phyloP scores from a whole-genome alignment of 1,139 yeast species.

The Debaryomyces psychrophilus region DNA sequence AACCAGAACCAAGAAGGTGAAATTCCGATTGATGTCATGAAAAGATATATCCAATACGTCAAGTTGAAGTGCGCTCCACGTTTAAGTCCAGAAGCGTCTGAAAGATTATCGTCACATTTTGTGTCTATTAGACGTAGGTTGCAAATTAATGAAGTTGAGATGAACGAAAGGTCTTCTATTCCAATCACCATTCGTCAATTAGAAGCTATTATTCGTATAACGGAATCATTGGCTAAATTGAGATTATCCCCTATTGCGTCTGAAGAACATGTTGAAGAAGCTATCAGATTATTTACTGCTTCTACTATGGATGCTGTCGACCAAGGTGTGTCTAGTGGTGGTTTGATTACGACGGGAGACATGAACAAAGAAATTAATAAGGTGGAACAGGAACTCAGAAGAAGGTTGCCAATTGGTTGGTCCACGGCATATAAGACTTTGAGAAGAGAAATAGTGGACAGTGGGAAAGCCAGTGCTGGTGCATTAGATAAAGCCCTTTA shows the following conservation, averaged over 20 bases:
- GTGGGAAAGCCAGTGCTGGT: constrained; percentile 63
- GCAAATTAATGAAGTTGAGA: constrained; percentile 76
- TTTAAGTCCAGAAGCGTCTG: constrained; percentile 86
- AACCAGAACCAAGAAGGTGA: constrained; percentile 70
- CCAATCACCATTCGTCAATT: constrained; percentile 97
- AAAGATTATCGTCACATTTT: constrained; percentile 89
- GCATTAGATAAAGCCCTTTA: constrained; percentile 85
- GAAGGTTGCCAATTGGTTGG: constrained; percentile 96
- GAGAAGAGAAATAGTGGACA: constrained; percentile 79
- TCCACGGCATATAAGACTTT: constrained; percentile 87
- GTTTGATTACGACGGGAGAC: constrained; percentile 48
- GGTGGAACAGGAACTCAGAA: constrained; percentile 83
- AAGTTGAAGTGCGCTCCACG: constrained; percentile 92
- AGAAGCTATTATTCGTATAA: constrained; percentile 94
- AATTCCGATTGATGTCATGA: constrained; percentile 88
- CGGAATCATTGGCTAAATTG: constrained; percentile 91
- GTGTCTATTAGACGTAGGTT: constrained; percentile 87
- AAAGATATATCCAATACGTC: constrained; percentile 88
- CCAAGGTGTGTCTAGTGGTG: constrained; percentile 64
- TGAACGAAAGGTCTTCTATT: constrained; percentile 89
- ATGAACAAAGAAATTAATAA: constrained; percentile 70
- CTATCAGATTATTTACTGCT: constrained; percentile 89
- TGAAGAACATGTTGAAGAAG: constrained; percentile 92
- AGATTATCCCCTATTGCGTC: constrained; percentile 82
- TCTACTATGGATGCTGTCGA: constrained; percentile 98